Evolutionary conservation across 306 rosid genomes (phyloP).

Genomic region (Albizia julibrissin): DNA sequence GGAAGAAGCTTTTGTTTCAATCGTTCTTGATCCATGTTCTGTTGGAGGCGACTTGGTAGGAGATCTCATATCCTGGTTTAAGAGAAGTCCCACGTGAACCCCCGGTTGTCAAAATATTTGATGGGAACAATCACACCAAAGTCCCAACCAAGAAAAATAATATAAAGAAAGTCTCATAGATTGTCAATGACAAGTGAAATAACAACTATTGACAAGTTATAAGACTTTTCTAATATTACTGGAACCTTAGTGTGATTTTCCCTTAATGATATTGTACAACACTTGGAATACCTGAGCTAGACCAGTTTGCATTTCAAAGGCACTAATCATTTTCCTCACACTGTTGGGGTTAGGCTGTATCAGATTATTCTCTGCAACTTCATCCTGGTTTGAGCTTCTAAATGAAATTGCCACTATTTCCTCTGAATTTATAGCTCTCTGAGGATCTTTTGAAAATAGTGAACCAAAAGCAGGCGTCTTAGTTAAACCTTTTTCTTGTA

Average conservation of each 20-base stretch:
- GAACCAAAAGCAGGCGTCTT: slow-evolving; percentile 43
- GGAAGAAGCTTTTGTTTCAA: slow-evolving; percentile 32
- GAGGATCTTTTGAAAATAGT: slow-evolving; percentile 32
- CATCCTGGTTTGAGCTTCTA: slow-evolving; percentile 38
- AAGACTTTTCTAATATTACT: no score
- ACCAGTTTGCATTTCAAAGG: slow-evolving; percentile 63
- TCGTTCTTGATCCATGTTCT: slow-evolving; percentile 34
- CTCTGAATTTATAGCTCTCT: slow-evolving; percentile 29
- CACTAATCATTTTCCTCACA: slow-evolving; percentile 71
- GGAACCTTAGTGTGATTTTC: no score
- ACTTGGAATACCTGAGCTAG: slow-evolving; percentile 61
- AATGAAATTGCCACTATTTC: slow-evolving; percentile 19
- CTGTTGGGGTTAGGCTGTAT: slow-evolving; percentile 42
- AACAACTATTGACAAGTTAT: no score
- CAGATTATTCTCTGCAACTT: slow-evolving; percentile 20
- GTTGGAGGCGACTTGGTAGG: slow-evolving; percentile 51
- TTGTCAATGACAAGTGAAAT: no score
- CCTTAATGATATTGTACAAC: slow-evolving; percentile 20
- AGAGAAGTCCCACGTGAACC: slow-evolving; percentile 31
- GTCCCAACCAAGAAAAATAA: no score
- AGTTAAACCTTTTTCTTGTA: slow-evolving; percentile 23
- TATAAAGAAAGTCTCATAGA: no score
- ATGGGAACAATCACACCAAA: no score
- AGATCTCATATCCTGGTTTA: slow-evolving; percentile 61
- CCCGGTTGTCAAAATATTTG: slow-evolving; percentile 16